A percentile compares a stretch with the other conserved stretches of the same genome.
phyloP scores from a whole-genome alignment of 192 early-diverging fungal genomes.

The Paraglomus brasilianum region DNA sequence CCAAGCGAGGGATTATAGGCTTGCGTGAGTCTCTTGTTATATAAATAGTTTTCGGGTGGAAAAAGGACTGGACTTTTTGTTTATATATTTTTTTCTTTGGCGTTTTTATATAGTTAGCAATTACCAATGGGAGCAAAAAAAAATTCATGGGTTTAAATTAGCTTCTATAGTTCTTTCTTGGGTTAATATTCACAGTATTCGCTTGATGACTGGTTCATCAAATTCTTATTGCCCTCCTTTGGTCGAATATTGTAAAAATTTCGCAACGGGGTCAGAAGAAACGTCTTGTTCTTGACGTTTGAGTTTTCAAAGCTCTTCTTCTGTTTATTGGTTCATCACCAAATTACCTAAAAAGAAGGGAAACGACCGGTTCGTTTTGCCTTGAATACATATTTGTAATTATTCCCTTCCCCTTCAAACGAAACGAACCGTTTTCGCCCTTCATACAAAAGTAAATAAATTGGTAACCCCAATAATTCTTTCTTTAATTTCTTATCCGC shows the following conservation, averaged over 20 bases:
- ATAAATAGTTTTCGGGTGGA: conserved; percentile 23
- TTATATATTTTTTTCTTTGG: conserved; percentile 1
- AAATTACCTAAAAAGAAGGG: conserved; percentile 12
- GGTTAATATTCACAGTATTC: conserved; percentile 17
- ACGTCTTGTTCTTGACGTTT: not conserved
- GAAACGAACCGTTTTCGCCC: conserved; percentile 7
- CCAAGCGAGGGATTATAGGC: not conserved
- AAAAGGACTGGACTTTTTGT: conserved; percentile 32
- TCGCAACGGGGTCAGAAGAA: conserved; percentile 27
- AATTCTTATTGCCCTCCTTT: not conserved
- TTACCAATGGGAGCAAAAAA: conserved; percentile 2
- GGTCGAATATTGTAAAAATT: conserved; percentile 29
- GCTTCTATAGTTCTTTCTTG: conserved; percentile 8
- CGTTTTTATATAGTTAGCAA: not conserved
- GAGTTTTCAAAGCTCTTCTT: not conserved
- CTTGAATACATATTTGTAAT: conserved; percentile 6
- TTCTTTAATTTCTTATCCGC: conserved; percentile 9
- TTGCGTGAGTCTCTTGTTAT: conserved; percentile 23
- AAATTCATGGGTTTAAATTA: conserved; percentile 5
- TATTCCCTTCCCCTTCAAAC: not conserved
- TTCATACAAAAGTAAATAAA: conserved; percentile 1
- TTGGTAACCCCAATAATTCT: conserved; percentile 13
- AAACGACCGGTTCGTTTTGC: conserved; percentile 10
- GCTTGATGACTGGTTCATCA: conserved; percentile 16
- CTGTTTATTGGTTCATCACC: not conserved